Conservation (phyloP, 768 basidiomycete genomes). For the Ephemerocybe angulata region DNA sequence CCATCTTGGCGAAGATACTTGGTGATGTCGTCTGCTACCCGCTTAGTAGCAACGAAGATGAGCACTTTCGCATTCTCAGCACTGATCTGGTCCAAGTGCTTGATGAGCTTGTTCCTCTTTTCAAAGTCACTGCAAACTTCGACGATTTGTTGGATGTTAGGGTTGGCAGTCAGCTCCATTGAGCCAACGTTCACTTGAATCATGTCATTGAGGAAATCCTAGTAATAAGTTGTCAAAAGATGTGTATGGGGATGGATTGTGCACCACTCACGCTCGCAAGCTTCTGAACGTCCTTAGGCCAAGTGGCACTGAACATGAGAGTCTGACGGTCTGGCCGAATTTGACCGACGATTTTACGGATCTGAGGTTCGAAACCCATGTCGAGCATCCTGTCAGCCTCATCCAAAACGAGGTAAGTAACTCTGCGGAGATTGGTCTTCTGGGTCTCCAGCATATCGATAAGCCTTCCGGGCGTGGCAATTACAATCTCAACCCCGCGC, state of each 20-base stretch:
- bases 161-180: conserved; percentile 96
- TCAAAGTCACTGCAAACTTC: conserved; percentile 98
- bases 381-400: conserved; percentile 99
- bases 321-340: conserved; percentile 98
- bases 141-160: conserved; percentile 94
- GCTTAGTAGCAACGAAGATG: conserved; percentile 97
- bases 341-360: conserved; percentile 95
- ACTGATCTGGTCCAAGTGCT: conserved; percentile 95
- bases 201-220: conserved; percentile 95
- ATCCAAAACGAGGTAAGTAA: conserved; percentile 98
- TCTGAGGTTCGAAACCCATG: conserved; percentile 99
- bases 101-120: conserved; percentile 93
- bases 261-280: conserved; percentile 68
- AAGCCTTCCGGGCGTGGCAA: conserved; percentile 99
- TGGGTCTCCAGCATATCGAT: conserved; percentile 98
- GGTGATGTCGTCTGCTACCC: conserved; percentile 97
- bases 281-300: conserved; percentile 99
- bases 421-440: conserved; percentile 92
- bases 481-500: conserved; percentile 95
- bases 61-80: conserved; percentile 97
- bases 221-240: not conserved
- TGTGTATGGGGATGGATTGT: not conserved
- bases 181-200: conserved; percentile 99
- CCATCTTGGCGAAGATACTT: conserved; percentile 97
- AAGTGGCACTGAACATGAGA: conserved; percentile 98